phyloP scores from a whole-genome alignment of 2,329 filamentous ascomycete species.

The Beauveria asiatica region DNA sequence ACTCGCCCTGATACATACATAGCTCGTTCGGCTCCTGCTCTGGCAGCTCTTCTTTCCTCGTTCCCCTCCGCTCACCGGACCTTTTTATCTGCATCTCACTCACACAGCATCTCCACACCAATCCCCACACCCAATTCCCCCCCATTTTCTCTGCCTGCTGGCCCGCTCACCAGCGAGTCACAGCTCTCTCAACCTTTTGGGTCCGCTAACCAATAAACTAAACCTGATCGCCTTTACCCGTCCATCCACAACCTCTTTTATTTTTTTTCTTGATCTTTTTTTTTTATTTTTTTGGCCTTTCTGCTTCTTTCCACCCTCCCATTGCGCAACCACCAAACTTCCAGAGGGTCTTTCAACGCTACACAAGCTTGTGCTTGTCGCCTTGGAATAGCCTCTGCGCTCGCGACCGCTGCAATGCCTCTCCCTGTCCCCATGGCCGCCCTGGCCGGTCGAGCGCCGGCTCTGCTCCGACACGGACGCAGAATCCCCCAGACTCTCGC shows the following conservation, averaged over 20 bases:
- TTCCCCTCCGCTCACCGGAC: constrained; percentile 7
- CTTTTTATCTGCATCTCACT: constrained; percentile 6
- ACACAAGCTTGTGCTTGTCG: not conserved
- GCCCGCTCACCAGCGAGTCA: not conserved
- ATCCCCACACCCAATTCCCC: not conserved
- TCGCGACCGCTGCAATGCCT: constrained; percentile 25
- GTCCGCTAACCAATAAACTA: not conserved
- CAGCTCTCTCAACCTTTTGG: not conserved
- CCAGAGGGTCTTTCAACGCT: not conserved
- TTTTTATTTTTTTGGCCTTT: not conserved
- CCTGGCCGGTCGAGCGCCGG: constrained; percentile 49
- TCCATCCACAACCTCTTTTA: constrained; percentile 2
- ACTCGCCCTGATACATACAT: not conserved
- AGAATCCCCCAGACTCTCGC: constrained; percentile 38
- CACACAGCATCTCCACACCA: not conserved
- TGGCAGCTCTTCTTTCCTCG: not conserved
- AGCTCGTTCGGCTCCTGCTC: not conserved
- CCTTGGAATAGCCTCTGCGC: not conserved
- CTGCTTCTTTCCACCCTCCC: not conserved
- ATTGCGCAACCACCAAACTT: not conserved
- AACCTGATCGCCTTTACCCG: not conserved
- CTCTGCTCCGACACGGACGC: constrained; percentile 47
- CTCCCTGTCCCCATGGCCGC: constrained; percentile 28
- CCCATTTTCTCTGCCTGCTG: not conserved
- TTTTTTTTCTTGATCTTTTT: not conserved